Conservation (phyloP, 164 flowering plant genomes). For the Aristolochia californica region DNA sequence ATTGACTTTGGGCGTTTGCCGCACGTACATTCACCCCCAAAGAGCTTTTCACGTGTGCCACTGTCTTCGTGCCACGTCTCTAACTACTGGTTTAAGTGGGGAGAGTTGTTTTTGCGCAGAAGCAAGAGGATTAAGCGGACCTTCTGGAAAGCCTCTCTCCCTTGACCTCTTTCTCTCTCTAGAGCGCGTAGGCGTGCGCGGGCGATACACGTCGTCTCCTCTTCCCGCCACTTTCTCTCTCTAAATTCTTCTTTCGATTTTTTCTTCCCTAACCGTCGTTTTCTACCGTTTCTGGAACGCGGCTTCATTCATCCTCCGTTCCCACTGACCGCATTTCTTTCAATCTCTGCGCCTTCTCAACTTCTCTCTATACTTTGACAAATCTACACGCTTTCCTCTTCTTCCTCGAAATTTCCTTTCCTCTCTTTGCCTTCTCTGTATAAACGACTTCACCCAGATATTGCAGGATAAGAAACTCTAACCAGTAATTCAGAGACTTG, state of each 20-base stretch:
- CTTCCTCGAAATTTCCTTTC: slow-evolving; percentile 34
- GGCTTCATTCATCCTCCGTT: neutral
- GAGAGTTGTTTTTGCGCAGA: neutral
- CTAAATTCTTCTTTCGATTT: neutral
- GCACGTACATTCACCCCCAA: no score
- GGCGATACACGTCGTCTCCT: neutral
- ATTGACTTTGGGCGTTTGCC: no score
- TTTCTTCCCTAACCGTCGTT: neutral
- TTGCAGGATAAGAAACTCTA: neutral
- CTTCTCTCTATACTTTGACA: slow-evolving; percentile 21
- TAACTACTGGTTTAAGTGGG: no score
- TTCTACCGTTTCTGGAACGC: neutral
- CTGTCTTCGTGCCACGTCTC: no score
- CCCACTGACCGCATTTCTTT: neutral
- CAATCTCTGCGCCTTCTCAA: no score
- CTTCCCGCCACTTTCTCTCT: slow-evolving; percentile 1
- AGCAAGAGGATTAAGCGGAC: neutral
- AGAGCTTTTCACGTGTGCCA: no score
- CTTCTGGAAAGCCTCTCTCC: neutral
- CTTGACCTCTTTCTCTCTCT: no score
- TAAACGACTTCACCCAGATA: neutral
- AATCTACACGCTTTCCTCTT: slow-evolving; percentile 34
- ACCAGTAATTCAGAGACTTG: neutral
- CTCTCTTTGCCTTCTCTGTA: neutral
- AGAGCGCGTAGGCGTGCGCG: no score